Percentiles rank a stretch among this genome's conserved stretches.
Evolutionary conservation across 1,139 yeast genomes (phyloP).

Genomic region (Taphrina wiesneri): DNA sequence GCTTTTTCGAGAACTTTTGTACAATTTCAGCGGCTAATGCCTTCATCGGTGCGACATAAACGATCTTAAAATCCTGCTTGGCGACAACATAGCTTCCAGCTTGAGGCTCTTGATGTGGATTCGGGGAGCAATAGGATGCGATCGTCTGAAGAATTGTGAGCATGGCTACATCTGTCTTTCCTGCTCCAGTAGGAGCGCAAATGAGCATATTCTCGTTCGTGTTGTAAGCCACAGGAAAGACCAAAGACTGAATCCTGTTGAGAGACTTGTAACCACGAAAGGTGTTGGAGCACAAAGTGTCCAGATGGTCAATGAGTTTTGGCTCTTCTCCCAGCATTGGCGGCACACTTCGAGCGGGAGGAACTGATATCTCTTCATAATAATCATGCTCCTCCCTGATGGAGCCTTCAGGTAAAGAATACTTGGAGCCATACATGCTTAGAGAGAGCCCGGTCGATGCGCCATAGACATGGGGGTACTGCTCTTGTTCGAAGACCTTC

Average conservation of each 20-base stretch:
- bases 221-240: conserved; percentile 86
- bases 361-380: conserved; percentile 82
- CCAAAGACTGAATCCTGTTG: conserved; percentile 88
- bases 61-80: conserved; percentile 80
- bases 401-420: conserved; percentile 78
- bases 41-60: conserved; percentile 93
- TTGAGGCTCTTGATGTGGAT: conserved; percentile 39
- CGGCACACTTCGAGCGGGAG: conserved; percentile 61
- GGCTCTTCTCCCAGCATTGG: conserved; percentile 56
- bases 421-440: conserved; percentile 77
- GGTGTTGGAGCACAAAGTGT: conserved; percentile 77
- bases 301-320: conserved; percentile 60
- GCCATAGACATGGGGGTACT: conserved; percentile 86
- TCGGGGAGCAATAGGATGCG: conserved; percentile 59
- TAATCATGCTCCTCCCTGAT: conserved; percentile 56
- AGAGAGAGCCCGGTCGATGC: conserved; percentile 65
- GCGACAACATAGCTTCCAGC: conserved; percentile 59
- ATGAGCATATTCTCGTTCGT: conserved; percentile 94
- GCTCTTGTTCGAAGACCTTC: conserved; percentile 52
- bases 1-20: conserved; percentile 75
- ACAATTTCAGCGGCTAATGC: conserved; percentile 98
- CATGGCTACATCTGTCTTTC: conserved; percentile 96
- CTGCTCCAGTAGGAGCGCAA: conserved; percentile 99
- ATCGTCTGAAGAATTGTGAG: conserved; percentile 78
- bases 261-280: conserved; percentile 74